Base-by-base conservation (phyloP, 2,329 filamentous ascomycete species). In the Xylaria sp. region DNA sequence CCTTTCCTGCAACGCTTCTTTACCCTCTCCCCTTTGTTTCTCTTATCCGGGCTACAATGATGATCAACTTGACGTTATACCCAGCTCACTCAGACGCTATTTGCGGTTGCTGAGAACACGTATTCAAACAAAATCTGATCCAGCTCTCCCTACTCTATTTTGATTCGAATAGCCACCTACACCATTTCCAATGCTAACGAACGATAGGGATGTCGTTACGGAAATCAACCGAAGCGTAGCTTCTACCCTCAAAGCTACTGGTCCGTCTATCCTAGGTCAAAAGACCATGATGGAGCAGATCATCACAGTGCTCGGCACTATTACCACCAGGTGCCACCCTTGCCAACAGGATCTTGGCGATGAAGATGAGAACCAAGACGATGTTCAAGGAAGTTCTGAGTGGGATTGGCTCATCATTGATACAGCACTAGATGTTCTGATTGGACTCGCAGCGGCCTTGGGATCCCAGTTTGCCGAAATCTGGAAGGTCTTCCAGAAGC, bases 11-110 rank as follows among this genome's bases (percentile, higher is more conserved):
- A 62, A 58, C 33, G 33, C 9, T 33, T 93, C 72, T 11, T 36
- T 58, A 59, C 44, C 2, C 9, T 10, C 0, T 72, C 2, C 6
- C 6, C 1, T 72, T 69, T 70, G 69, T 71, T 65, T 66, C 66
- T 20, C 49, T 46, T 59, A 13, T 51, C 42, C 80, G 79, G 9
- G 64, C 70, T 73, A 64, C 82, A 77, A 90, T 93, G 94, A 97
- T 97, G 94, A 97, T 83, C 86, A 88, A 88, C 85, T 82, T 84
- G 89, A 90, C 93, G 93, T 94, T 94, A 95, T 88, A 95, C 95
- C 94, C 94, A 97, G 94, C 94, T 97, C 95, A 97, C 94, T 97
- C 93, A 93, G 92, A 98, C 91, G 90, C 93, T 84, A 87, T 84
- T 83, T 89, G 92, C 89, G 89, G 84, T 90, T 97, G 93, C 92